Evolutionary conservation across 2,329 filamentous ascomycete genomes (phyloP).

Genomic region (Erysiphe pulchra): DNA sequence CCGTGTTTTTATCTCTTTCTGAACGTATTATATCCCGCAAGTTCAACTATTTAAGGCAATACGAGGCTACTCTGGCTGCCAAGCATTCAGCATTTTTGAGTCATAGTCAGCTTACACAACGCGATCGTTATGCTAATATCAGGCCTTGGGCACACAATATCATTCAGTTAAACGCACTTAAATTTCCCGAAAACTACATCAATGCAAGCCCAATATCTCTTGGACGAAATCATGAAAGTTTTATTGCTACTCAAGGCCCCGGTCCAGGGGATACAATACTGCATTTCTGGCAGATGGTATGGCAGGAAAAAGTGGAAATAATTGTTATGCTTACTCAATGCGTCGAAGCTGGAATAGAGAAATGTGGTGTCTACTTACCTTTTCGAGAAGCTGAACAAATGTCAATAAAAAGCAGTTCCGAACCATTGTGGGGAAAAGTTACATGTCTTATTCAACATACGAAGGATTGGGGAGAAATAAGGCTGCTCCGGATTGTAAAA

Average conservation of each 20-base stretch:
- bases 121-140: constrained; percentile 73
- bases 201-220: constrained; percentile 41
- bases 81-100: neutral
- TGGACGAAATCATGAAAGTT: constrained; percentile 12
- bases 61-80: neutral
- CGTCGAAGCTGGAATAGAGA: constrained; percentile 3
- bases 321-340: constrained; percentile 5
- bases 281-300: constrained; percentile 2
- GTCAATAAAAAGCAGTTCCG: neutral
- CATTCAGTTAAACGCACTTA: constrained; percentile 51
- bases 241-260: constrained; percentile 4
- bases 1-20: neutral
- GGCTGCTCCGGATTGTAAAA: neutral
- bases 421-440: constrained; percentile 1
- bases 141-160: constrained; percentile 71
- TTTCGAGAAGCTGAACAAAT: constrained; percentile 1
- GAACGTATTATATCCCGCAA: neutral
- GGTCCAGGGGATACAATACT: neutral
- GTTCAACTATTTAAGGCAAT: neutral
- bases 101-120: constrained; percentile 9
- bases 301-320: constrained; percentile 1
- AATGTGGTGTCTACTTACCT: constrained; percentile 5
- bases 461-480: constrained; percentile 2
- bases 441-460: constrained; percentile 1
- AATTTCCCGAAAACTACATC: constrained; percentile 36